These are phyloP conservation scores for Lepiota venenata DNA, from an alignment of 768 basidiomycete species.

Conservation along the genomic window DNA sequence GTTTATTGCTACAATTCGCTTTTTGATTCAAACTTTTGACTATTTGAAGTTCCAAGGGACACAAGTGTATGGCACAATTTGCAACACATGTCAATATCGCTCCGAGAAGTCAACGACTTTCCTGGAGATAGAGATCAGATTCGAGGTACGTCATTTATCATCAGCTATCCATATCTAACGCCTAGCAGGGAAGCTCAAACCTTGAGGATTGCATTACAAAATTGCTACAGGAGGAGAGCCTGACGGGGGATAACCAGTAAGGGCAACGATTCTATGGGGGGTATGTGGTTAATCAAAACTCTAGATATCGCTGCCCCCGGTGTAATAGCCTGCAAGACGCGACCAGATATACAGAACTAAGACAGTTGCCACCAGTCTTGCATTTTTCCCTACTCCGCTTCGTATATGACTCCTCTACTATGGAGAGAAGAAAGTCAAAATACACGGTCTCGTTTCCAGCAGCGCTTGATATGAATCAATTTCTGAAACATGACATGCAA, in stretches of 20 bases:
- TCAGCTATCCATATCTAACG: neutral
- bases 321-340: constrained; percentile 79
- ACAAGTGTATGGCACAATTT: constrained; percentile 77
- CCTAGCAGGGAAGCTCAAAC: constrained; percentile 57
- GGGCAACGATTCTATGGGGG: constrained; percentile 13
- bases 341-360: constrained; percentile 68
- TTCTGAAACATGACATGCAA: constrained; percentile 33
- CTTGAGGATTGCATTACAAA: constrained; percentile 72
- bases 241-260: constrained; percentile 86
- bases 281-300: neutral
- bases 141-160: constrained; percentile 50
- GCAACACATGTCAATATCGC: constrained; percentile 60
- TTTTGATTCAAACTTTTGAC: neutral
- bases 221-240: constrained; percentile 62
- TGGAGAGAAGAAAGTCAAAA: constrained; percentile 88
- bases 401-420: constrained; percentile 73
- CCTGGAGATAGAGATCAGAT: constrained; percentile 83
- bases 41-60: constrained; percentile 80
- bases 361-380: constrained; percentile 77
- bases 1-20: constrained; percentile 28
- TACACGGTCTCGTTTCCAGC: constrained; percentile 76
- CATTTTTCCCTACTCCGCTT: constrained; percentile 95
- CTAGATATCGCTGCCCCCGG: constrained; percentile 75
- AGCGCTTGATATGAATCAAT: constrained; percentile 68
- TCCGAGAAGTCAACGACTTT: constrained; percentile 75